Base-by-base conservation (phyloP, 2,329 filamentous ascomycete genomes). In the Dendryphion nanum region DNA sequence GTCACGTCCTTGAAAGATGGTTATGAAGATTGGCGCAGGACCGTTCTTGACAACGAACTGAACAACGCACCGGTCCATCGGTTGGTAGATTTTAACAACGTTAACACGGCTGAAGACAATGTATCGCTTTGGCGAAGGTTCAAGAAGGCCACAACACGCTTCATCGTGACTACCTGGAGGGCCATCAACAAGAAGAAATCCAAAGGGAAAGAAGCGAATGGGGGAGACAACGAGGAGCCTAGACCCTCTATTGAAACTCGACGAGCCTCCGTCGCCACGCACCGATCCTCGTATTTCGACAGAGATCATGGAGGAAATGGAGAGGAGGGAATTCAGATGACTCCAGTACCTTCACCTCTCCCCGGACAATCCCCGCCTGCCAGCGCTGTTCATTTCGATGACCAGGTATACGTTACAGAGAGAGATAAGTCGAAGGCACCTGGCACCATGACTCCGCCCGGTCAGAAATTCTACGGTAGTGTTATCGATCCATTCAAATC, bases 31-130 rank as follows among this genome's bases (percentile, higher is more conserved):
- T 97, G 89, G 74, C 80, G 93, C 53, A 79, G 93, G 68, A 97
- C 91, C 0, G 75, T 89, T 29, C 81, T 96, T 30, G 93, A 98
- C 63, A 95, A 84, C 48, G 86, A 95, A 57, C 76, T 98, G 45
- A 98, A 98, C 69, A 97, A 98, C 61, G 93, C 93, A 2, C 87
- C 90, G 0, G 88, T 97, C 7, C 91, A 98, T 67, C 82, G 91
- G 42, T 74, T 98, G 15, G 75, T 89, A 10, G 84, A 90, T 46
- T 97, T 87, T 83, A 78, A 85, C 51, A 98, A 98, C 54, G 89
- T 96, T 53, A 98, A 98, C 53, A 88, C 90, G 12, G 81, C 85
- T 26, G 86, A 89, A 51, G 91, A 96, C 55, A 83, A 88, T 45
- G 78, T 98, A 29, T 89, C 87, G 1, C 28, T 79, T 18, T 98